phyloP scores from a whole-genome alignment of 164 flowering plant genomes.

The Vitis riparia region DNA sequence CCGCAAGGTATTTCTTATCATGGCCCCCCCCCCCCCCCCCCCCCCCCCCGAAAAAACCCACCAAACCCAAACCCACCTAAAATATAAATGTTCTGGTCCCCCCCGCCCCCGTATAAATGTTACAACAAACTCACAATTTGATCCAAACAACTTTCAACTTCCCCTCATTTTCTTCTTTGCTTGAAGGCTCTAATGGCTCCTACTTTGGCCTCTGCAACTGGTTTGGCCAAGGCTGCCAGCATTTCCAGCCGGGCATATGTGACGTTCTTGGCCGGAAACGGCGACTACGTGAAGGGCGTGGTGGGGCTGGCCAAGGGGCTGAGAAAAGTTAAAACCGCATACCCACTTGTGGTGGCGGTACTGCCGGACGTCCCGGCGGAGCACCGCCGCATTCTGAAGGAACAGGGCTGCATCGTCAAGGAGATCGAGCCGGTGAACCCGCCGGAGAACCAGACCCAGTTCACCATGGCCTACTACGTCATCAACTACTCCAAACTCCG shows the following conservation, averaged over 20 bases:
- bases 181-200: too few species aligned
- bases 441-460: conserved; percentile 45
- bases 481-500: conserved; percentile 30
- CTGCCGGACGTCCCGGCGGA: conserved; percentile 59
- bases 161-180: too few species aligned
- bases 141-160: too few species aligned
- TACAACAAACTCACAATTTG: too few species aligned
- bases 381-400: conserved; percentile 43
- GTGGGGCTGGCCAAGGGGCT: conserved; percentile 43
- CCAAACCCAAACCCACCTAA: too few species aligned
- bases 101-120: too few species aligned
- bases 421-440: conserved; percentile 59
- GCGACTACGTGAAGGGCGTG: conserved; percentile 61
- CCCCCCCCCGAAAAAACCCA: too few species aligned
- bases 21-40: too few species aligned
- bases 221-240: conserved; percentile 8
- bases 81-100: too few species aligned
- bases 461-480: conserved; percentile 20
- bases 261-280: conserved; percentile 58
- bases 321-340: conserved; percentile 38
- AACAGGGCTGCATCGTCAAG: conserved; percentile 51
- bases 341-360: conserved; percentile 62
- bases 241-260: conserved; percentile 38
- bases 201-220: neutral
- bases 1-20: too few species aligned